Conservation (phyloP, 805 yeast genomes). For the Ogataea siamensis region DNA sequence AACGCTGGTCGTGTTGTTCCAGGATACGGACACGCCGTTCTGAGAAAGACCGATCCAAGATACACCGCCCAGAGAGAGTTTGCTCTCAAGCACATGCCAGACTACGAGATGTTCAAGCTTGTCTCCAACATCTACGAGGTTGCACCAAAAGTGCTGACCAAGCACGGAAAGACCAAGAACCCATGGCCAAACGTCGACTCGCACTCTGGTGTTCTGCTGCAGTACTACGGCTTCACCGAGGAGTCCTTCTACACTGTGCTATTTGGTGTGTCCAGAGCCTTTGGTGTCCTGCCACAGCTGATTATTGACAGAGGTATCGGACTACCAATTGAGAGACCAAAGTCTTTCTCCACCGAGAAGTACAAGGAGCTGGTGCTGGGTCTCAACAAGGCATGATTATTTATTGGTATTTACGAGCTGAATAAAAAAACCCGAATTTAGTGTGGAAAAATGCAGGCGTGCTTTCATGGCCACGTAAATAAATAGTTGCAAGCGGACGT, state of each 20-base stretch:
- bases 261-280: constrained; percentile 84
- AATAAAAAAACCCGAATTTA: not conserved
- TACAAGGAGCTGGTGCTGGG: constrained; percentile 72
- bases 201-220: constrained; percentile 81
- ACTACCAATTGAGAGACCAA: constrained; percentile 83
- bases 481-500: no score
- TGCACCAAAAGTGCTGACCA: constrained; percentile 76
- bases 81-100: constrained; percentile 72
- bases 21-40: constrained; percentile 86
- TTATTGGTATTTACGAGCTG: constrained; percentile 12
- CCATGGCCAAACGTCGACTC: constrained; percentile 94
- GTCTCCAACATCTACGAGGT: constrained; percentile 77
- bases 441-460: not conserved
- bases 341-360: constrained; percentile 91
- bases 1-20: constrained; percentile 84
- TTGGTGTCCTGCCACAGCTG: constrained; percentile 83
- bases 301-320: constrained; percentile 84
- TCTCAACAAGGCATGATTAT: constrained; percentile 24
- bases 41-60: constrained; percentile 87
- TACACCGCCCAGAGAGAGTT: constrained; percentile 84
- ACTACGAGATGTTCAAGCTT: constrained; percentile 73
- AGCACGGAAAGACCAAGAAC: constrained; percentile 89
- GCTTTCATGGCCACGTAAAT: no score
- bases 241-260: constrained; percentile 81
- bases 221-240: constrained; percentile 82